These are phyloP conservation scores for Scleromitrula shiraiana DNA, from an alignment of 2,329 filamentous ascomycete genomes.

Conservation along the genomic window DNA sequence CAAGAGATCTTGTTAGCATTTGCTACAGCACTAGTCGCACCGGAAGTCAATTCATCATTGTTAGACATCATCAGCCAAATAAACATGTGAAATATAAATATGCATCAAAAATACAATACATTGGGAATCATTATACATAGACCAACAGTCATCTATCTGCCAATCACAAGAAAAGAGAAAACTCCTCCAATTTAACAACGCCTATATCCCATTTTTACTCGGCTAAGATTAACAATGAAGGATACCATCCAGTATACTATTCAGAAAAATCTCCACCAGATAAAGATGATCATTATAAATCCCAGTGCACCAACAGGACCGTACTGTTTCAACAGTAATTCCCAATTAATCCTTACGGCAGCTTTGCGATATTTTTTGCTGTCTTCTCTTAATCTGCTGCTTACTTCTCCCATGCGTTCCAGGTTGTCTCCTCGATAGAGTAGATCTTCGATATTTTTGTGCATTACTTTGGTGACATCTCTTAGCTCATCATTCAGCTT, in stretches of 20 bases:
- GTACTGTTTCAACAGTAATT: conserved; percentile 92
- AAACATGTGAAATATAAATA: not conserved
- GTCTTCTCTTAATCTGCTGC: conserved; percentile 77
- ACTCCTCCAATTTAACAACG: conserved; percentile 7
- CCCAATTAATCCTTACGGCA: conserved; percentile 96
- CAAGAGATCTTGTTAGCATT: no score
- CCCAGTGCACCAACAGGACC: conserved; percentile 79
- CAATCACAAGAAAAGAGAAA: not conserved
- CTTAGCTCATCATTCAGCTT: conserved; percentile 94
- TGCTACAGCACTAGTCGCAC: no score
- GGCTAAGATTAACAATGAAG: not conserved
- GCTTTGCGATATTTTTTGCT: conserved; percentile 90
- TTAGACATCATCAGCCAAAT: no score
- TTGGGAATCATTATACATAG: conserved; percentile 13
- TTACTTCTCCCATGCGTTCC: conserved; percentile 96
- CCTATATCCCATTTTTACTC: not conserved
- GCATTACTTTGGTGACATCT: conserved; percentile 99
- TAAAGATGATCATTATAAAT: conserved; percentile 74
- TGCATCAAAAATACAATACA: conserved; percentile 1
- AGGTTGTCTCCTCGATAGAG: conserved; percentile 89
- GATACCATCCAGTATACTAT: not conserved
- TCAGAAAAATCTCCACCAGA: conserved; percentile 92
- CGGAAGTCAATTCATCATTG: no score
- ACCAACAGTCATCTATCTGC: not conserved
- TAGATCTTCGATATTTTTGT: conserved; percentile 98